Base-by-base conservation (phyloP, 768 basidiomycete genomes). In the Tulasnella sp. region DNA sequence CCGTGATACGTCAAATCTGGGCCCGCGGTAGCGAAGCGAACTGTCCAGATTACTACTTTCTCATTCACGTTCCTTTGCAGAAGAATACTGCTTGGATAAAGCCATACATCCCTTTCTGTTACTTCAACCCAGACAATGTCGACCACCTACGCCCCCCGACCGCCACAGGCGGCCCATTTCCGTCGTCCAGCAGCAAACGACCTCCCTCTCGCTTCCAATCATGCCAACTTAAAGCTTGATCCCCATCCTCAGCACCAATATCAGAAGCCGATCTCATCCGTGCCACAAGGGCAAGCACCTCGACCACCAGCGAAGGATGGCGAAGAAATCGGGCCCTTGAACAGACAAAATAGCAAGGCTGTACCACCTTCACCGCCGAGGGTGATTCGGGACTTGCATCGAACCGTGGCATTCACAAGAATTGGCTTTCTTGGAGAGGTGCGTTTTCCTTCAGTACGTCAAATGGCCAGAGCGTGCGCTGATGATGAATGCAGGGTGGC, bases 401-500 rank as follows among this genome's bases (percentile, higher is more conserved):
- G 79, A 41, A 64, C 74, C 31, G 64, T 80, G 60, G 76, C 82
- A 55, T 87, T 83, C 65, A 74, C 76, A 41, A 78, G 88, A 50
- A 80, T 92, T 25, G 87, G 86, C 21, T 88, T 93, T 68, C 73
- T 96, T 53, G 92, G 92, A 65, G 92, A 96, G 83, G 89, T 91
- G 61, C 49, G 83, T 74, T 19, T 38, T 46, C 4, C 61, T 31
- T 30, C 24, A 30, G 53, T 48, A 45, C 62, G 31, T 50, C 25
- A 9, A n/a, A 29, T 44, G 27, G 12, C 9, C 21, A 1, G 3
- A 22, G 42, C 51, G 19, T 25, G 25, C n/a, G 42, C 51, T 19
- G 25, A 48, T 44, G 30, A 15, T 15, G 34, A 7, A 15, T 38
- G 5, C 58, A 81, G 78, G 94, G 94, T 64, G 94, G 94, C 0